Evolutionary conservation across 2,329 filamentous ascomycete genomes (phyloP).

Genomic region (Teratosphaeria gauchensis): DNA sequence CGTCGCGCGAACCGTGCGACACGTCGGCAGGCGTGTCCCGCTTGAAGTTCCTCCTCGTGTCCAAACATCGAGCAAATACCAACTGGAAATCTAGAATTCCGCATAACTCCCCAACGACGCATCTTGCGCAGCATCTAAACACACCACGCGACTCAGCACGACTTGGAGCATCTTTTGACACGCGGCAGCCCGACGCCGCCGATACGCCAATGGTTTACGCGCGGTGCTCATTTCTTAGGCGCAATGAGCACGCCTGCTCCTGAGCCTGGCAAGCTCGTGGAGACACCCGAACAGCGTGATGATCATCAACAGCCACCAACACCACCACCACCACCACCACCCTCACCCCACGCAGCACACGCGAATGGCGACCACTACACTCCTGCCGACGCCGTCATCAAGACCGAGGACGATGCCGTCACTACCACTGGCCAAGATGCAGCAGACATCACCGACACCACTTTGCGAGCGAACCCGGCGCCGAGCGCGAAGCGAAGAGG

Average conservation of each 20-base stretch:
- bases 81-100: not conserved
- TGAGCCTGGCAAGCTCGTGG: not conserved
- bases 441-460: conserved; percentile 9
- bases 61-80: not conserved
- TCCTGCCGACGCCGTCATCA: conserved; percentile 1
- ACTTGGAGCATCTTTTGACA: conserved; percentile 5
- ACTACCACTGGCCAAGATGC: conserved; percentile 1
- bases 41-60: not conserved
- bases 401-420: conserved; percentile 1
- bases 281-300: conserved; percentile 1
- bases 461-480: conserved; percentile 14
- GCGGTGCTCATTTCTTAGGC: conserved; percentile 6
- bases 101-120: conserved; percentile 20
- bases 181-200: conserved; percentile 3
- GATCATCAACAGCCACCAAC: not conserved
- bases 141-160: conserved; percentile 15
- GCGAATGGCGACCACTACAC: conserved; percentile 1
- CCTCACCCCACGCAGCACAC: too few relatives aligned
- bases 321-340: not conserved
- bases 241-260: not conserved
- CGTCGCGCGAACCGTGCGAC: conserved; percentile 1
- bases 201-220: conserved; percentile 8
- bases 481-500: conserved; percentile 22
- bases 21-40: conserved; percentile 1
- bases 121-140: conserved; percentile 24